Evolutionary conservation across 2,329 filamentous ascomycete species (phyloP), one percentile per base, ranked within the genome.

Genomic region (Fusarium avenaceum): DNA sequence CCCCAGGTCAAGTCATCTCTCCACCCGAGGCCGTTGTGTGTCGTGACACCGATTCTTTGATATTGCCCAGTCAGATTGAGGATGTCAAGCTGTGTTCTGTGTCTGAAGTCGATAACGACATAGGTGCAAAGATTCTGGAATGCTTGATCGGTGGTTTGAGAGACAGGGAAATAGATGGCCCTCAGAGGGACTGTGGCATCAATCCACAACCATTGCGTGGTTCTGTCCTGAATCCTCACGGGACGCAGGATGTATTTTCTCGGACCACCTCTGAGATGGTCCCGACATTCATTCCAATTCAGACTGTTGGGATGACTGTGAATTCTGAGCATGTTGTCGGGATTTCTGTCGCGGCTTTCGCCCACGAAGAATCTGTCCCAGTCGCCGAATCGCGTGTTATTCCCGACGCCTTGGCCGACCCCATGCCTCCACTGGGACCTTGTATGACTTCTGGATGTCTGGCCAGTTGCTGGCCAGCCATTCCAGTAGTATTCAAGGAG

Each of bases 401-500:
- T 24, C 24, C 0, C 43, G 14, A 0, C 15, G 0, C 1, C 24
- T 24, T 9, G 2, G 0, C 32, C n/a, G 0, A 9, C 24, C 0
- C 61, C 59, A 2, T 32, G 19, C 0, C 6, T 24, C 62, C 59
- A 65, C 4, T 19, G 8, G 0, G 61, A 58, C 10, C 61, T 46
- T 4, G 3, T 3, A 13, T 60, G 57, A 10, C 1, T 7, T 4
- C 24, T 56, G 4, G 8, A 8, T 15, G 24, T 26, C 4, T 10
- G 35, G 0, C 40, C 40, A 3, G n/a, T 45, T 0, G 30, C 4
- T 8, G 2, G 10, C 43, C 43, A 64, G 0, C 47, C 62, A 1
- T 65, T 65, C 53, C 62, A 65, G 4, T 65, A 35, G 22, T 65
- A 65, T 6, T 65, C 62, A 0, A 65, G 7, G 2, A 64, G 59